Conservation (phyloP, 345 rosid genomes). For the Bruguiera sexangula region DNA sequence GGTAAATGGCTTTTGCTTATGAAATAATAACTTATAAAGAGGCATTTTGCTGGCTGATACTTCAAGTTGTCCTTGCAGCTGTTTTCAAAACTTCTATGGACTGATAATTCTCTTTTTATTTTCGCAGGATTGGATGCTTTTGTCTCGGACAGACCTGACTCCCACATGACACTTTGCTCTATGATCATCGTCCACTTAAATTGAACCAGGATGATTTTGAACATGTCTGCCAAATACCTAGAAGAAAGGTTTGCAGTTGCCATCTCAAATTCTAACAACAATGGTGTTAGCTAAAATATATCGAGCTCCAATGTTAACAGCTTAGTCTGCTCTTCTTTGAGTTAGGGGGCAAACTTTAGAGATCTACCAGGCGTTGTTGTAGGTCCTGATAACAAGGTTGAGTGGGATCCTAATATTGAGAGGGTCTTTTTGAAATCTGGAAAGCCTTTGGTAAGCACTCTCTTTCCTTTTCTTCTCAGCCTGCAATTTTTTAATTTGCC, state of each 20-base stretch:
- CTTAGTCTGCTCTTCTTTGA: background rate
- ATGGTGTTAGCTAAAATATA: background rate
- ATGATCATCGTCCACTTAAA: slow-evolving; percentile 44
- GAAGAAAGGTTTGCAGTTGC: slow-evolving; percentile 36
- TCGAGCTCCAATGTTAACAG: background rate
- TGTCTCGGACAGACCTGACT: too few species aligned
- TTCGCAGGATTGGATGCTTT: slow-evolving; percentile 21
- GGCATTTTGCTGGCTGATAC: background rate
- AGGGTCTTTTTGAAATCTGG: slow-evolving; percentile 36
- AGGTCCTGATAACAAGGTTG: slow-evolving; percentile 37
- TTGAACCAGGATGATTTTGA: slow-evolving; percentile 47
- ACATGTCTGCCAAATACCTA: slow-evolving; percentile 49
- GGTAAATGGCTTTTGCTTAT: slow-evolving; percentile 24
- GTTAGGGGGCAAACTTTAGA: slow-evolving; percentile 63
- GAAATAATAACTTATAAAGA: background rate
- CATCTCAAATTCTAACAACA: background rate
- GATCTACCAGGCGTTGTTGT: slow-evolving; percentile 59
- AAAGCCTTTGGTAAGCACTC: slow-evolving; percentile 43
- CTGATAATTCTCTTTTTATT: too few species aligned
- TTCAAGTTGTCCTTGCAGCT: background rate
- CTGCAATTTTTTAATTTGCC: background rate
- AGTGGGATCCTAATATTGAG: slow-evolving; percentile 38
- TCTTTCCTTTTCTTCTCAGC: background rate
- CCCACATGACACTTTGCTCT: slow-evolving; percentile 7
- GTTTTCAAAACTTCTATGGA: too few species aligned